Conservation (phyloP, 352 stramenopile genomes). For the Globisporangium radiosum region DNA sequence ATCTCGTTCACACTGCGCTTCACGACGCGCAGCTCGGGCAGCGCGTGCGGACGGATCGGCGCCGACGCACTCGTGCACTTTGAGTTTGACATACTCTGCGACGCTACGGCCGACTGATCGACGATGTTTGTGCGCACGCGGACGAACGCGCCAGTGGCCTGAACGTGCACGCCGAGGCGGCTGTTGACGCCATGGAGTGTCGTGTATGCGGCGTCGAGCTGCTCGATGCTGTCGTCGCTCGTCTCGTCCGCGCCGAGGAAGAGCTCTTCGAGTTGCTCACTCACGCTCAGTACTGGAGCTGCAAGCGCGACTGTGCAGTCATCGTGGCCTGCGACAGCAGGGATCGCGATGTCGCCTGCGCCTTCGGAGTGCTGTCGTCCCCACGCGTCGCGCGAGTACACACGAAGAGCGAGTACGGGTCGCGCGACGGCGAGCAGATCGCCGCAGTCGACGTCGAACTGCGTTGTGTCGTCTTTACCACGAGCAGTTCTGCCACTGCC, state of each 20-base stretch:
- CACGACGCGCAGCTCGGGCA: constrained; percentile 21
- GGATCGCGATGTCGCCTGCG: constrained; percentile 28
- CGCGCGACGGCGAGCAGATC: constrained; percentile 3
- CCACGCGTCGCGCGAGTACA: constrained; percentile 49
- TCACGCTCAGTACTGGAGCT: constrained; percentile 23
- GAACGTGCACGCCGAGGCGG: constrained; percentile 28
- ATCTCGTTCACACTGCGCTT: constrained; percentile 77
- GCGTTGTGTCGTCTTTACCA: background rate
- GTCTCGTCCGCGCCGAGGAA: constrained; percentile 42
- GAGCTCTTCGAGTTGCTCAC: constrained; percentile 53
- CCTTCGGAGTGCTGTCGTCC: constrained; percentile 29
- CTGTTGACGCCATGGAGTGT: constrained; percentile 15
- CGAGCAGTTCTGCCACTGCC: background rate
- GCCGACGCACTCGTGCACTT: background rate
- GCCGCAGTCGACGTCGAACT: background rate
- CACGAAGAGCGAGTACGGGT: constrained; percentile 20
- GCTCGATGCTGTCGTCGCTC: background rate
- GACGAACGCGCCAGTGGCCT: constrained; percentile 27
- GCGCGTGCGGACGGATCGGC: background rate
- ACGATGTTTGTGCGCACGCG: constrained; percentile 38
- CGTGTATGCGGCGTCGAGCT: constrained; percentile 3
- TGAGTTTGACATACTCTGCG: background rate
- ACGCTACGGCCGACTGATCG: constrained; percentile 2
- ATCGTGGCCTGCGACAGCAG: constrained; percentile 16
- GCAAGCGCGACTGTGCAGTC: constrained; percentile 33